Conservation (phyloP, 495 filamentous ascomycete genomes). For the Aspergillus leporis region DNA sequence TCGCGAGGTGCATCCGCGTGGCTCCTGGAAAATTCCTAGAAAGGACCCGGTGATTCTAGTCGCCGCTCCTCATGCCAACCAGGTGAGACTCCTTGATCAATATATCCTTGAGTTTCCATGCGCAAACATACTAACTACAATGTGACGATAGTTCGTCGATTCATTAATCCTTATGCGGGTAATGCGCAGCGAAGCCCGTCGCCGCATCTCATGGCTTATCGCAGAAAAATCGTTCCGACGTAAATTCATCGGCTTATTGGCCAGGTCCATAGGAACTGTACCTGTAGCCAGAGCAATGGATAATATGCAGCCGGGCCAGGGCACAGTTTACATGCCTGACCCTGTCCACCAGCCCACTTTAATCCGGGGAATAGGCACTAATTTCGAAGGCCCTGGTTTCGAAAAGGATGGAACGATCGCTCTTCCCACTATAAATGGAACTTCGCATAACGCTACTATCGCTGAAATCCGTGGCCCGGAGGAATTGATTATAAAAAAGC, state of each 20-base stretch:
- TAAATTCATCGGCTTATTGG: conserved; percentile 81
- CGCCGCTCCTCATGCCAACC: conserved; percentile 97
- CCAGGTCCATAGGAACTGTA: conserved; percentile 78
- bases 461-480: conserved; percentile 75
- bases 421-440: conserved; percentile 78
- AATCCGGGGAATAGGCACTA: conserved; percentile 79
- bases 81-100: conserved; percentile 54
- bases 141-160: conserved; percentile 74
- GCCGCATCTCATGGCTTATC: conserved; percentile 87
- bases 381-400: conserved; percentile 73
- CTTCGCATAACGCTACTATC: conserved; percentile 76
- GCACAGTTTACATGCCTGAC: conserved; percentile 89
- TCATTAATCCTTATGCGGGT: conserved; percentile 91
- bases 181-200: conserved; percentile 78
- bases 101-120: not conserved
- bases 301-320: conserved; percentile 72
- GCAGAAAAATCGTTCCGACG: conserved; percentile 90
- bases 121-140: conserved; percentile 4
- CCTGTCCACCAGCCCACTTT: conserved; percentile 81
- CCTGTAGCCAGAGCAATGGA: conserved; percentile 91
- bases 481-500: conserved; percentile 82
- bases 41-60: conserved; percentile 91
- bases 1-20: conserved; percentile 92
- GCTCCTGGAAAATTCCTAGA: conserved; percentile 88
- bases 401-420: conserved; percentile 81